Evolutionary conservation across 495 filamentous ascomycete genomes (phyloP).

Genomic region (Sordaria brevicollis): DNA sequence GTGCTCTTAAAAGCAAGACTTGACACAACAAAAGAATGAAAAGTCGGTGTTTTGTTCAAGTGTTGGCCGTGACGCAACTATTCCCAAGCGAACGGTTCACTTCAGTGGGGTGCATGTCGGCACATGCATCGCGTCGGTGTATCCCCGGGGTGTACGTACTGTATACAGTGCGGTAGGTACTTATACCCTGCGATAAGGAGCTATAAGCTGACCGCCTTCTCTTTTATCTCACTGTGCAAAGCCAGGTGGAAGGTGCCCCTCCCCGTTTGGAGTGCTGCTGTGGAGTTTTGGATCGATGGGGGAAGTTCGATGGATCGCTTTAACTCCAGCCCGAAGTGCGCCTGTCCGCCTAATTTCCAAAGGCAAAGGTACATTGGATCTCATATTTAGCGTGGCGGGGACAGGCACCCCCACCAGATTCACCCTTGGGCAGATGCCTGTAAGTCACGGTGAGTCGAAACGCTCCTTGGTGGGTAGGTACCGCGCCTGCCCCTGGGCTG

Average conservation of each 20-base stretch:
- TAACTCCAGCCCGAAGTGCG: not conserved
- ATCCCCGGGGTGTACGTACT: too few species aligned
- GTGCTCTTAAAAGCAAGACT: not conserved
- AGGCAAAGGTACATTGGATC: too few species aligned
- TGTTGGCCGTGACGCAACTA: not conserved
- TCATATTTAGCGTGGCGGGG: not conserved
- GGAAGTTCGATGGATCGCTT: not conserved
- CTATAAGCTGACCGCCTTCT: not conserved
- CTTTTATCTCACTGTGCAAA: not conserved
- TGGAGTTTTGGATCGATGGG: not conserved
- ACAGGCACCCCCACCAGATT: not conserved
- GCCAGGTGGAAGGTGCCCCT: not conserved
- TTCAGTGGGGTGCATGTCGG: not conserved
- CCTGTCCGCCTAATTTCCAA: not conserved
- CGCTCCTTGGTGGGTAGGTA: too few species aligned
- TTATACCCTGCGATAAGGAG: not conserved
- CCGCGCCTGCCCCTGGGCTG: not conserved
- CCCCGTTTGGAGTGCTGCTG: not conserved
- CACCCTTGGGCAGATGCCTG: too few species aligned
- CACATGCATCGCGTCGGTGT: too few species aligned
- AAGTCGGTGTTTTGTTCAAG: not conserved
- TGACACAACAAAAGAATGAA: not conserved
- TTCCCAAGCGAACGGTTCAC: not conserved
- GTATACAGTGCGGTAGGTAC: not conserved
- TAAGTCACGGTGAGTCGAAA: not conserved